Conservation (phyloP, 305 asterid species). For the Fraxinus angustifolia region DNA sequence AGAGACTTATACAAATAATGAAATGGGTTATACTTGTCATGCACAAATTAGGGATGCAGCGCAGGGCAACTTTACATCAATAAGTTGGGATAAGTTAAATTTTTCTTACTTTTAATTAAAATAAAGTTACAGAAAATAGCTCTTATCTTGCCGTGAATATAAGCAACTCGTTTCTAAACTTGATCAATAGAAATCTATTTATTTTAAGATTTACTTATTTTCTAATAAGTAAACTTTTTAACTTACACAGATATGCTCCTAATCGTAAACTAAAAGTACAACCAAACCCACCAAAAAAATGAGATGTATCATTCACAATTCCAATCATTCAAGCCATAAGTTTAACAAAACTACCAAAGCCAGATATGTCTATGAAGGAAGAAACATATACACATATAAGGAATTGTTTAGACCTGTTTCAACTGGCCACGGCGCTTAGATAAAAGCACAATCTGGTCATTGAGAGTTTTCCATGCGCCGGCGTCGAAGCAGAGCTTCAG, state of each 20-base stretch:
- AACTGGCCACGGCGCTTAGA: constrained; percentile 96
- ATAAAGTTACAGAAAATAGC: neutral
- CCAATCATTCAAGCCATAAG: constrained; percentile 6
- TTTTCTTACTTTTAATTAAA: too few species aligned
- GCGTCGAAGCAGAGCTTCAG: constrained; percentile 85
- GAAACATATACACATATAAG: neutral
- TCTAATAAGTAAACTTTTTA: neutral
- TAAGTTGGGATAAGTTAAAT: too few species aligned
- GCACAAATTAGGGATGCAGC: neutral
- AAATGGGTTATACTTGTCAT: neutral
- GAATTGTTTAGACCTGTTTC: constrained; percentile 58
- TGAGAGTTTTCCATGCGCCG: constrained; percentile 75
- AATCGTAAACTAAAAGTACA: neutral
- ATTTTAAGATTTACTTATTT: neutral
- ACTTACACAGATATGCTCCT: neutral
- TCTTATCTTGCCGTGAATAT: neutral
- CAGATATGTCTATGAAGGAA: neutral
- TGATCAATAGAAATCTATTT: neutral
- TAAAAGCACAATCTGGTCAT: constrained; percentile 80
- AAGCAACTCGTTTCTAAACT: neutral
- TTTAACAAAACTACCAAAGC: neutral
- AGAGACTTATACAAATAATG: neutral
- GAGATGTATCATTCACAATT: neutral
- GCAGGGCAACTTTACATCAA: neutral
- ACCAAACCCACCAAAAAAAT: neutral